phyloP scores from a whole-genome alignment of 2,329 filamentous ascomycete species.

The Zasmidium citrigriseum region DNA sequence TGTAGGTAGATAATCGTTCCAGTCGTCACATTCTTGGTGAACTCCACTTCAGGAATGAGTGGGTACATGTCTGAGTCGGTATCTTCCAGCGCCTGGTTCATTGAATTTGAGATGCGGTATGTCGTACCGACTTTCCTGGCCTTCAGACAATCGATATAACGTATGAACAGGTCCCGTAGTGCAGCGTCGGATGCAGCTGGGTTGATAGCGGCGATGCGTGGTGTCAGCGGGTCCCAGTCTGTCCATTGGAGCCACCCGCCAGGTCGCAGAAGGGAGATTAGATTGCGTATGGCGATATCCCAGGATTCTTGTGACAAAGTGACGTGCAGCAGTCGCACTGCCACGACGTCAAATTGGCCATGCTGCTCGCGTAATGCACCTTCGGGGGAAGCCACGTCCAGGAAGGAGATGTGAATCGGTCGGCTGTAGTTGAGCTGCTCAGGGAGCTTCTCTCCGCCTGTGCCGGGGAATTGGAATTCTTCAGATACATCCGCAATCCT shows the following conservation, averaged over 20 bases:
- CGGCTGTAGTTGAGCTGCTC: background rate
- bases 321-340: slow-evolving; percentile 15
- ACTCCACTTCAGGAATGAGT: slow-evolving; percentile 15
- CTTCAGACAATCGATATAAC: slow-evolving; percentile 15
- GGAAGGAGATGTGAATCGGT: background rate
- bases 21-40: slow-evolving; percentile 16
- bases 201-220: slow-evolving; percentile 20
- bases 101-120: slow-evolving; percentile 16
- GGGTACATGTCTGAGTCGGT: slow-evolving; percentile 22
- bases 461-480: slow-evolving; percentile 1
- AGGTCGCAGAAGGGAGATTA: slow-evolving; percentile 19
- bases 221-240: slow-evolving; percentile 22
- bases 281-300: slow-evolving; percentile 11
- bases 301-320: slow-evolving; percentile 15
- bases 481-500: slow-evolving; percentile 14
- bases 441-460: background rate
- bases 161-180: slow-evolving; percentile 14
- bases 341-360: slow-evolving; percentile 20
- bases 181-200: slow-evolving; percentile 16
- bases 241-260: slow-evolving; percentile 23
- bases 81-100: slow-evolving; percentile 11
- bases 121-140: slow-evolving; percentile 16
- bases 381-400: background rate
- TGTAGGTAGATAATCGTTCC: slow-evolving; percentile 12
- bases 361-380: background rate